Evolutionary conservation across 2,329 filamentous ascomycete genomes (phyloP).

Genomic region (Davidsoniella eucalypti): DNA sequence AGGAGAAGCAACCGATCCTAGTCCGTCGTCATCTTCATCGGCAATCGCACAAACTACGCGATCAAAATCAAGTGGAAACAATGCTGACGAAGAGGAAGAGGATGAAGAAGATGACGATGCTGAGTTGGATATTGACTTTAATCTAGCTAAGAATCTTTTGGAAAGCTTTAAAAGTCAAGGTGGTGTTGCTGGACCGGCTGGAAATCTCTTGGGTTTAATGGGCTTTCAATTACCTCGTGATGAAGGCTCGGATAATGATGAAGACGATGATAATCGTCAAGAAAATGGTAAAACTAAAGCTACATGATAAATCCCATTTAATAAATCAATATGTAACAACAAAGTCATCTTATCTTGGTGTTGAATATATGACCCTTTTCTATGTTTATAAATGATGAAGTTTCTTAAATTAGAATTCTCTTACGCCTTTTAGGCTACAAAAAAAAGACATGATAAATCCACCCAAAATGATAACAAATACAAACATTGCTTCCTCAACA

Average conservation of each 20-base stretch:
- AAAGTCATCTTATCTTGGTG: too few species aligned
- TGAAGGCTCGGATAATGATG: constrained; percentile 37
- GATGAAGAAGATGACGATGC: constrained; percentile 36
- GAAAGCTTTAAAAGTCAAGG: constrained; percentile 86
- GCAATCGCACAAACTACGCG: neutral
- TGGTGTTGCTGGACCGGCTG: constrained; percentile 68
- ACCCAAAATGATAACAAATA: too few species aligned
- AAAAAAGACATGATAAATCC: too few species aligned
- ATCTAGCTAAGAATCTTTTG: constrained; percentile 75
- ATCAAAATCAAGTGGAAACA: neutral
- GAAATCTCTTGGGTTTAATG: constrained; percentile 78
- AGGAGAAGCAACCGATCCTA: too few species aligned
- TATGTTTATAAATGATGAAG: too few species aligned
- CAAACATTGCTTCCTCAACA: too few species aligned
- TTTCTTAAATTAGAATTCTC: too few species aligned
- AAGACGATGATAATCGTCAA: neutral
- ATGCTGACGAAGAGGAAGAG: constrained; percentile 24
- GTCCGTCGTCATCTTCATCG: too few species aligned
- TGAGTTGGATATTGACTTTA: constrained; percentile 65
- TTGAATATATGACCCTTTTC: too few species aligned
- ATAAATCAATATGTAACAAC: too few species aligned
- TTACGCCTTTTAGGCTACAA: too few species aligned
- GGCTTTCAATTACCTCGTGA: constrained; percentile 68
- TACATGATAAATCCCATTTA: too few species aligned
- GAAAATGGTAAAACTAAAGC: neutral